These are phyloP conservation scores for Leishmania martiniquensis DNA, from an alignment of 208 protist genomes.

Conservation along the genomic window DNA sequence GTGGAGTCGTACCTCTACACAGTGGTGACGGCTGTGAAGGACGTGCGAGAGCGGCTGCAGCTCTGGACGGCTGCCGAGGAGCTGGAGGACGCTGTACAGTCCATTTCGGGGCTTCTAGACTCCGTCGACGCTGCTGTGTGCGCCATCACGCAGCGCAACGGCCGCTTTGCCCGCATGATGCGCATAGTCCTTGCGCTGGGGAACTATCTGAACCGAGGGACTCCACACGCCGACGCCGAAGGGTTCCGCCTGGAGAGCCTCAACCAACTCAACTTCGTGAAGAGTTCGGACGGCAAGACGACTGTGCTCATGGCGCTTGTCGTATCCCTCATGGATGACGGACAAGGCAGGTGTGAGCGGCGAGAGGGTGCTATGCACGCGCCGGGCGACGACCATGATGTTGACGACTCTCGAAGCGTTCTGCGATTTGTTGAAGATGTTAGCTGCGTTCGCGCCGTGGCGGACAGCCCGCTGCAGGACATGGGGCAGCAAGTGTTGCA, in stretches of 20 bases:
- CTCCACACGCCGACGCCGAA: slow-evolving; percentile 56
- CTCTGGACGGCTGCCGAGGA: slow-evolving; percentile 63
- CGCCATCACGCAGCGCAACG: slow-evolving; percentile 46
- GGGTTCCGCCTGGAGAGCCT: slow-evolving; percentile 80
- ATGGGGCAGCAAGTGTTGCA: slow-evolving; percentile 64
- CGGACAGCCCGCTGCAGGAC: slow-evolving; percentile 52
- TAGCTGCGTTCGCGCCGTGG: slow-evolving; percentile 40
- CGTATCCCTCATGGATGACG: slow-evolving; percentile 44
- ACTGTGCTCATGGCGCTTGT: slow-evolving; percentile 73
- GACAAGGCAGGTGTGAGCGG: not conserved
- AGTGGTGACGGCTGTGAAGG: slow-evolving; percentile 50
- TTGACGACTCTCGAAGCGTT: slow-evolving; percentile 17
- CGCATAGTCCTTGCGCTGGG: slow-evolving; percentile 57
- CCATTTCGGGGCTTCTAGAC: slow-evolving; percentile 40
- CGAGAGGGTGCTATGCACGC: not conserved
- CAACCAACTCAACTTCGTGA: slow-evolving; percentile 70
- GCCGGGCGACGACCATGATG: not conserved
- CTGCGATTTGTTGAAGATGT: slow-evolving; percentile 64
- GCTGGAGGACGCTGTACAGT: slow-evolving; percentile 47
- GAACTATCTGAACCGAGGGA: slow-evolving; percentile 79
- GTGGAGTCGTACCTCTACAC: slow-evolving; percentile 68
- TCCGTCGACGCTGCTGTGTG: slow-evolving; percentile 56
- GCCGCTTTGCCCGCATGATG: slow-evolving; percentile 60
- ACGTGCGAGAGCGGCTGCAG: slow-evolving; percentile 73
- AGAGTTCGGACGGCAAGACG: slow-evolving; percentile 75